Conservation (phyloP, 1,284 basidiomycete species). For the Phlebopus sp. region DNA sequence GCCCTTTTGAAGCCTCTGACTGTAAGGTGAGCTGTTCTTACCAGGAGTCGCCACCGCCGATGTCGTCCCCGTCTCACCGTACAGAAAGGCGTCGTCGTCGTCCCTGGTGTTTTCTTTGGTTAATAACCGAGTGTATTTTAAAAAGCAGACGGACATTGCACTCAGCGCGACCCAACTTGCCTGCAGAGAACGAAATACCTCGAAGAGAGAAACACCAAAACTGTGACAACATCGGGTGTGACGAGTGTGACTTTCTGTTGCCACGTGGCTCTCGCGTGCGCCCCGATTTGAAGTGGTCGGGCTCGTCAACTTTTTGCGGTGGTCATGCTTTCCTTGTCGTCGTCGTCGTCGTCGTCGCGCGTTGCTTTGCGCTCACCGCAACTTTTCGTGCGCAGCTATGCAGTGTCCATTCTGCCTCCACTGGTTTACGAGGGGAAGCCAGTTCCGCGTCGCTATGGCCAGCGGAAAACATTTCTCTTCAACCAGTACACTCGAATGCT, state of each 20-base stretch:
- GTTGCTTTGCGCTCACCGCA: constrained; percentile 13
- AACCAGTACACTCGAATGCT: constrained; percentile 70
- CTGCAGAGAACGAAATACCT: constrained; percentile 17
- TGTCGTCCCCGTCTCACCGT: constrained; percentile 51
- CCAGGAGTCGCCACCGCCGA: constrained; percentile 40
- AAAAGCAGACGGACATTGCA: constrained; percentile 30
- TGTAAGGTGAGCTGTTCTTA: constrained; percentile 37
- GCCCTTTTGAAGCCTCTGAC: constrained; percentile 22
- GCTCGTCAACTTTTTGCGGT: neutral
- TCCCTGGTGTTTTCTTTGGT: constrained; percentile 38
- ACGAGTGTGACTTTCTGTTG: constrained; percentile 16
- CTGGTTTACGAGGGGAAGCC: constrained; percentile 50
- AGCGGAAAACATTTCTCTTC: constrained; percentile 74
- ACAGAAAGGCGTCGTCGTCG: constrained; percentile 76
- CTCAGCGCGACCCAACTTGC: constrained; percentile 17
- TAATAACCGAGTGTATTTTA: constrained; percentile 22
- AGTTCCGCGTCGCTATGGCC: constrained; percentile 59
- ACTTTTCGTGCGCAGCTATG: constrained; percentile 39
- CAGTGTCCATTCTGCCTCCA: constrained; percentile 57
- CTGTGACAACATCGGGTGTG: constrained; percentile 26
- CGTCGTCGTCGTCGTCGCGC: neutral
- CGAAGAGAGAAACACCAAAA: constrained; percentile 25
- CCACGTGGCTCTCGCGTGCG: neutral
- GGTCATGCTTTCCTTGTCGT: constrained; percentile 4
- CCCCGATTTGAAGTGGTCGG: neutral